phyloP scores from a whole-genome alignment of 306 rosid species.

The Morella rubra region DNA sequence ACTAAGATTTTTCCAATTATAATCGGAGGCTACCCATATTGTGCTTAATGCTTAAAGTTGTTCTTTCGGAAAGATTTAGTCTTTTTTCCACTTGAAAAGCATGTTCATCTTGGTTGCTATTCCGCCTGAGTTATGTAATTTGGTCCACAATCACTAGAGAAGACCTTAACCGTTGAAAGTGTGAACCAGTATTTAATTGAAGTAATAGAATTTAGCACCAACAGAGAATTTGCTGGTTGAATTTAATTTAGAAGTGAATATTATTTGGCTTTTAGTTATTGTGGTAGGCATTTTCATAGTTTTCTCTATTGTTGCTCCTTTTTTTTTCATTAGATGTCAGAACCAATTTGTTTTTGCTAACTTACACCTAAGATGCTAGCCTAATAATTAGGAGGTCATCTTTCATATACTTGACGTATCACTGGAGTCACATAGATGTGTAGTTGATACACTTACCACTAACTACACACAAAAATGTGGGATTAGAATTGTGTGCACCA shows the following conservation, averaged over 20 bases:
- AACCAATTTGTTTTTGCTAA: neutral
- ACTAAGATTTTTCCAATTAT: no score
- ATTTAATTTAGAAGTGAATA: neutral
- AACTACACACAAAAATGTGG: no score
- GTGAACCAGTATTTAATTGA: neutral
- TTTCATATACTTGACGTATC: no score
- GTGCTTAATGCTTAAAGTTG: no score
- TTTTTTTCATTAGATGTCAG: neutral
- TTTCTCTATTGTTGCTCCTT: neutral
- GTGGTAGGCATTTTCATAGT: neutral
- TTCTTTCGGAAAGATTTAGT: no score
- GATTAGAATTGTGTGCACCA: no score
- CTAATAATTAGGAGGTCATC: no score
- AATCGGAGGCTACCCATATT: no score
- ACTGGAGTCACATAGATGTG: no score
- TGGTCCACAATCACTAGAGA: neutral
- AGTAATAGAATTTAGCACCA: neutral
- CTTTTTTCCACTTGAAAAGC: no score
- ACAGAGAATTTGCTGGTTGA: neutral
- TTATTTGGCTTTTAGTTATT: neutral
- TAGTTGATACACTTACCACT: no score
- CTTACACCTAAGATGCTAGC: neutral
- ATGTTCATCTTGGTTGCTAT: no score
- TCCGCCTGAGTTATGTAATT: neutral
- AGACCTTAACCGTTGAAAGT: neutral